Evolutionary conservation across 108 stramenopile genomes (phyloP), one percentile per base, ranked within the genome.

Genomic region (Aurantiochytrium sp.): DNA sequence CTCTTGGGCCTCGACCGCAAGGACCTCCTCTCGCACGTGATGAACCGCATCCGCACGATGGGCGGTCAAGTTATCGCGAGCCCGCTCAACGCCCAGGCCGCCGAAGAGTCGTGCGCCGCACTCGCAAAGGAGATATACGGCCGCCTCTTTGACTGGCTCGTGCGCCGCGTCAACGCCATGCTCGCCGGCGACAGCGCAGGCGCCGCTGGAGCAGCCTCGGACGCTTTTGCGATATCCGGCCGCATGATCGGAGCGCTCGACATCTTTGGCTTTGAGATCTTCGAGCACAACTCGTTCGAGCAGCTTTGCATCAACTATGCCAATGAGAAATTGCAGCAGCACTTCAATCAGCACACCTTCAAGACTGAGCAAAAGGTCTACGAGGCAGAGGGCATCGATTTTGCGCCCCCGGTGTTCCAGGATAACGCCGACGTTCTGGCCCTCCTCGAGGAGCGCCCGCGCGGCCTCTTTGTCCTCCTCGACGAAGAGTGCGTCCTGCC

Each of bases 231-330:
- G 8, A 17, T 17, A 52, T 17, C 42, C 45, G 32, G 45, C 52
- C 55, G 55, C 30, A 93, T 94, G 69, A 97, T 98, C 87, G 98
- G 97, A 52, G 90, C 98, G 17, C 92, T 99, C 21, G 97, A 98
- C 90, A 98, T 99, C 88, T 98, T 97, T 89, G 98, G 97, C 10
- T 99, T 98, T 73, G 98, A 99, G 88, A 95, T 95, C 32, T 97
- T 97, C 86, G 91, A 93, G 69, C 90, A 89, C 31, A 96, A 97
- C 86, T 90, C 90, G 0, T 97, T 97, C 87, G 95, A 96, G 88
- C 96, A 98, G 93, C 93, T 98, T 17, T 96, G 96, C 85, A 98
- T 98, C 88, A 98, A 98, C 89, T 97, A 95, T 89, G 95, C 96
- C 85, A 98, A 98, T 91, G 98, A 98, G 90, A 95, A 96, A 69